phyloP scores from a whole-genome alignment of 2,329 filamentous ascomycete genomes.

The Colletotrichum tropicale region DNA sequence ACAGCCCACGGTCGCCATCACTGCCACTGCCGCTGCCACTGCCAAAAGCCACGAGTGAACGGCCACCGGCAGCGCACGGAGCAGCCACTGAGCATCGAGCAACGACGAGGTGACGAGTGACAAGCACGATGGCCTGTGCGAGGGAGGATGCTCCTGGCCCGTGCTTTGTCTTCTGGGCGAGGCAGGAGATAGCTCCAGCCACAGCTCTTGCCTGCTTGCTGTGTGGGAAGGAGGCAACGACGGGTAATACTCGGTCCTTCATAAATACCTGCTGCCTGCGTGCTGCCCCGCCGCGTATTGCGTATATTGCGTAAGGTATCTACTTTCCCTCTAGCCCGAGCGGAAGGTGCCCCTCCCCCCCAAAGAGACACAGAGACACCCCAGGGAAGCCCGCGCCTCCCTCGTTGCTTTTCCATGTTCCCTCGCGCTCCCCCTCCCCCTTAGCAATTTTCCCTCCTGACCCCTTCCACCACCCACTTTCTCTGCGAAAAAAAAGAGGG shows the following conservation, averaged over 20 bases:
- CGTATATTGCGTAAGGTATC: neutral
- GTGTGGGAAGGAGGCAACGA: fast-evolving
- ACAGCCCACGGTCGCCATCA: neutral
- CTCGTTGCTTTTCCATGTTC: constrained; percentile 22
- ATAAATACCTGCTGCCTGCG: neutral
- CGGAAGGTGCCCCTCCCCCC: neutral
- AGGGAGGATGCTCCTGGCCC: neutral
- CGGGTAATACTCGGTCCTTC: constrained; percentile 3
- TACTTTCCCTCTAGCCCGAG: neutral
- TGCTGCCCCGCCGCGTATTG: neutral
- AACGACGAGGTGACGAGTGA: constrained; percentile 18
- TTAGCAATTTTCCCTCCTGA: constrained; percentile 18
- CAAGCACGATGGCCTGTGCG: neutral
- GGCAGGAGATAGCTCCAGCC: neutral
- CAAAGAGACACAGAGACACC: neutral
- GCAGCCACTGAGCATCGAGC: constrained; percentile 8
- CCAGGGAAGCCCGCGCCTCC: neutral
- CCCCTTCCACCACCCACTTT: constrained; percentile 20
- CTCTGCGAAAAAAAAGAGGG: constrained; percentile 31
- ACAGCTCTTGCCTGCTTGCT: neutral
- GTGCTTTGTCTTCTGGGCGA: neutral
- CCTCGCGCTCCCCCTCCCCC: constrained; percentile 7
- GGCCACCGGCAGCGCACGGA: neutral
- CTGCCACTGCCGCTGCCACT: neutral
- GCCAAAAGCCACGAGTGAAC: neutral